Conservation (phyloP, 2,329 filamentous ascomycete genomes). For the Colletotrichum sidae region DNA sequence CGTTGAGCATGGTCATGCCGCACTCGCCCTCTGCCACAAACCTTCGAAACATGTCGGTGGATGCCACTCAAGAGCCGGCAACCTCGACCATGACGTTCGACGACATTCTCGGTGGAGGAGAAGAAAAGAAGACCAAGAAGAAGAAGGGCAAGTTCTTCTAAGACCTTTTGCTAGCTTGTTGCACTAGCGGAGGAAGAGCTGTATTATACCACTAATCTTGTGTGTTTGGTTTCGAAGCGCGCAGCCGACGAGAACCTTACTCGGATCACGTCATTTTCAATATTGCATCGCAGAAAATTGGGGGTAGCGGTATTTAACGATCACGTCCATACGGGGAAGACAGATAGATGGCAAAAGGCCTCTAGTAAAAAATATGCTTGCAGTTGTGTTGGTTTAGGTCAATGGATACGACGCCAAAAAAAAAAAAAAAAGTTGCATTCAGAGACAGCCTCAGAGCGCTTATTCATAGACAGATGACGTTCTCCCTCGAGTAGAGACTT, state of each 20-base stretch:
- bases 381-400: background rate
- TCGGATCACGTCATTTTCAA: constrained; percentile 2
- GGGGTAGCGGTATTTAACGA: constrained; percentile 12
- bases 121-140: constrained; percentile 49
- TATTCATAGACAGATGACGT: too few relatives aligned
- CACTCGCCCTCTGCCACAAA: constrained; percentile 52
- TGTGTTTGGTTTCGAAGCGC: constrained; percentile 2
- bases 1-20: constrained; percentile 34
- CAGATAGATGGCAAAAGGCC: background rate
- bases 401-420: too few relatives aligned
- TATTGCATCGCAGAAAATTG: constrained; percentile 11
- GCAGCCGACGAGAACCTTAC: background rate
- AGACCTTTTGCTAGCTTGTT: background rate
- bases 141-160: constrained; percentile 57
- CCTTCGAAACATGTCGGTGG: constrained; percentile 41
- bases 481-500: too few relatives aligned
- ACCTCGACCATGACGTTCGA: constrained; percentile 58
- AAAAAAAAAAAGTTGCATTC: too few relatives aligned
- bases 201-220: constrained; percentile 34
- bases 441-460: too few relatives aligned
- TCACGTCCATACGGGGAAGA: constrained; percentile 10
- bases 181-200: constrained; percentile 10
- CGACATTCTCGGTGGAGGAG: constrained; percentile 56
- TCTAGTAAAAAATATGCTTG: constrained; percentile 1
- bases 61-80: constrained; percentile 38